Conservation (phyloP, 345 rosid genomes). For the Murraya koenigii region DNA sequence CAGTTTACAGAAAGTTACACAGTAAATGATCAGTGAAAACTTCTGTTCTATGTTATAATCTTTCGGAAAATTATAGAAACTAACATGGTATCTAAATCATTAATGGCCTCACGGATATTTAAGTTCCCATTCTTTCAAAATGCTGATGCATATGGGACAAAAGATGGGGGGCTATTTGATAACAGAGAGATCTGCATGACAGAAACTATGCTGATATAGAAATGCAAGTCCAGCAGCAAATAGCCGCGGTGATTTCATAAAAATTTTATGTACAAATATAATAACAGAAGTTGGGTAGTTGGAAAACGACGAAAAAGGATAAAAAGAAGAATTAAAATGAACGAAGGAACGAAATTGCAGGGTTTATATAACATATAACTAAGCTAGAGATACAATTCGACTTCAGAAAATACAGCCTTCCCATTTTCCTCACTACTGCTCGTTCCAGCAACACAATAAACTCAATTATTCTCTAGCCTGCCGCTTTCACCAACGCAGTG, state of each 20-base stretch:
- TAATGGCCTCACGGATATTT: no score
- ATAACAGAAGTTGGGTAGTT: neutral
- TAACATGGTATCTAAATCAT: no score
- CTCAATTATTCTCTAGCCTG: constrained; percentile 5
- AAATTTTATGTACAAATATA: constrained; percentile 27
- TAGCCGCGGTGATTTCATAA: neutral
- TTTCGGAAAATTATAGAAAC: no score
- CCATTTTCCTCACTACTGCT: neutral
- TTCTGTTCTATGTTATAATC: no score
- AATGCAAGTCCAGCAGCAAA: constrained; percentile 7
- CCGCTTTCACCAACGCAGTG: neutral
- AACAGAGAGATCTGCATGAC: no score
- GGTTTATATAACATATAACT: neutral
- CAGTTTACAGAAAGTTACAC: no score
- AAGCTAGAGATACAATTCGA: constrained; percentile 14
- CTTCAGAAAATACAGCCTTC: neutral
- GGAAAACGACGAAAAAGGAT: neutral
- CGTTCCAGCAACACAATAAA: no score
- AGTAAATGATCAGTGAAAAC: no score
- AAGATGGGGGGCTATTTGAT: no score
- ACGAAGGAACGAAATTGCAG: neutral
- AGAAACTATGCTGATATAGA: neutral
- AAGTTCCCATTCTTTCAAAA: no score
- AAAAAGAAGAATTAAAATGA: no score
- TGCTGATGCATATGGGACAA: no score